Evolutionary conservation across 495 filamentous ascomycete genomes (phyloP).

Genomic region (Penicillium steckii): DNA sequence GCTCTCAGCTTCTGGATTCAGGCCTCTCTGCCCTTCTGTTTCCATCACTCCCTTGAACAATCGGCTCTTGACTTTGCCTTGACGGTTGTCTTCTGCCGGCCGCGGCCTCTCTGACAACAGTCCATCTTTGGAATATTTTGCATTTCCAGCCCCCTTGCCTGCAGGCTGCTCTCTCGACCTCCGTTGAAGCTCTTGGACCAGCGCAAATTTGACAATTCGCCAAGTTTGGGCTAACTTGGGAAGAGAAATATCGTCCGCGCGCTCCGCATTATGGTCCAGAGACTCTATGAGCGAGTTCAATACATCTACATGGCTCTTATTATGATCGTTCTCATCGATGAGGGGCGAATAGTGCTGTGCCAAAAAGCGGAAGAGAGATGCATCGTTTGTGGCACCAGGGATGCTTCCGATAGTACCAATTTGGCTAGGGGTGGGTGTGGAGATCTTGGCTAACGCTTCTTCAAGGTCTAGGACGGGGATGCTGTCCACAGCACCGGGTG

Average conservation of each 20-base stretch:
- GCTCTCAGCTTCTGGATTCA: slow-evolving; percentile 57
- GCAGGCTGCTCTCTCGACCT: slow-evolving; percentile 55
- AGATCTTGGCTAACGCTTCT: slow-evolving; percentile 55
- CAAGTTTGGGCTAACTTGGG: slow-evolving; percentile 72
- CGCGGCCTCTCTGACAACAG: slow-evolving; percentile 23
- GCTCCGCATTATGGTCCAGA: slow-evolving; percentile 60
- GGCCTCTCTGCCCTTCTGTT: slow-evolving; percentile 29
- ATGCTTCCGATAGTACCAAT: slow-evolving; percentile 61
- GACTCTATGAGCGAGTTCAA: slow-evolving; percentile 51
- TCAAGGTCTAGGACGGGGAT: slow-evolving; percentile 58
- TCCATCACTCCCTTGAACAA: slow-evolving; percentile 47
- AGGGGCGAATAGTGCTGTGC: slow-evolving; percentile 55
- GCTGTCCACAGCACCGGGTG: slow-evolving; percentile 50
- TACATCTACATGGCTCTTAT: slow-evolving; percentile 30
- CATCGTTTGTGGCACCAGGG: slow-evolving; percentile 50
- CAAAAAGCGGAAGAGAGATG: slow-evolving; percentile 57
- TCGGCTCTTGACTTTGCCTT: slow-evolving; percentile 40
- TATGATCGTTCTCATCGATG: slow-evolving; percentile 22
- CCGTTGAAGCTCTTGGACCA: slow-evolving; percentile 57
- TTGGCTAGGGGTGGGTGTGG: slow-evolving; percentile 55
- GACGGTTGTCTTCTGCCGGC: slow-evolving; percentile 34
- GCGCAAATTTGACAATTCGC: slow-evolving; percentile 64
- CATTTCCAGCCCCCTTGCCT: slow-evolving; percentile 22
- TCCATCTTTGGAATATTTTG: slow-evolving; percentile 37
- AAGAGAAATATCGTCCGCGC: slow-evolving; percentile 57